These are phyloP conservation scores for Naganishia kalamii DNA, from an alignment of 768 basidiomycete species.

Conservation along the genomic window DNA sequence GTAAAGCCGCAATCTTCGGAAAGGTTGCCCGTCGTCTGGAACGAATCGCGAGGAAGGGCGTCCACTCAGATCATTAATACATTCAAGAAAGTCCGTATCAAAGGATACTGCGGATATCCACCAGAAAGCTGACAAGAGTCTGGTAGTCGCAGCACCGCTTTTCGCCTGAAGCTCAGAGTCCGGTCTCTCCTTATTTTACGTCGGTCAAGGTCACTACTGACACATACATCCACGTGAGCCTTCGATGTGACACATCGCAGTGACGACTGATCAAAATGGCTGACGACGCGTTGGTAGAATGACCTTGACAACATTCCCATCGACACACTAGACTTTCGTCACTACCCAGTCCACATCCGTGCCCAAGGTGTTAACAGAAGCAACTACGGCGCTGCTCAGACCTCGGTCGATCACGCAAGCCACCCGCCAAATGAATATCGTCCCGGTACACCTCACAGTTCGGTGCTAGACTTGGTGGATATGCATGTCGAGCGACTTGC, in stretches of 20 bases:
- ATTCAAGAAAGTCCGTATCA: background rate
- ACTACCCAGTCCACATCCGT: background rate
- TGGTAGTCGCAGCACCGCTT: background rate
- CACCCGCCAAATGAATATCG: background rate
- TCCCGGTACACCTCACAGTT: background rate
- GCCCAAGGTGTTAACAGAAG: no score
- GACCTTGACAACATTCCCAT: background rate
- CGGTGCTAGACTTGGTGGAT: background rate
- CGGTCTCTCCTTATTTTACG: background rate
- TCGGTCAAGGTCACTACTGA: slow-evolving; percentile 17
- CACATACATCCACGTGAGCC: slow-evolving; percentile 11
- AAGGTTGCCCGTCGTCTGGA: background rate
- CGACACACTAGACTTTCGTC: slow-evolving; percentile 5
- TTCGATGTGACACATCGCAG: background rate
- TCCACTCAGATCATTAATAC: background rate
- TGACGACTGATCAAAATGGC: no score
- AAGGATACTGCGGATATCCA: background rate
- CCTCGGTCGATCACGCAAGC: background rate
- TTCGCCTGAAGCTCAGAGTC: background rate
- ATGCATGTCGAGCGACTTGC: background rate
- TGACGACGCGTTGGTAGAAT: no score
- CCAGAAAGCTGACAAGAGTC: no score
- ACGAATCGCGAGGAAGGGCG: background rate
- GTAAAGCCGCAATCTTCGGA: background rate
- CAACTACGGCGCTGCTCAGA: background rate